Evolutionary conservation across 2,329 filamentous ascomycete species (phyloP).

Genomic region (Thielaviopsis musarum): DNA sequence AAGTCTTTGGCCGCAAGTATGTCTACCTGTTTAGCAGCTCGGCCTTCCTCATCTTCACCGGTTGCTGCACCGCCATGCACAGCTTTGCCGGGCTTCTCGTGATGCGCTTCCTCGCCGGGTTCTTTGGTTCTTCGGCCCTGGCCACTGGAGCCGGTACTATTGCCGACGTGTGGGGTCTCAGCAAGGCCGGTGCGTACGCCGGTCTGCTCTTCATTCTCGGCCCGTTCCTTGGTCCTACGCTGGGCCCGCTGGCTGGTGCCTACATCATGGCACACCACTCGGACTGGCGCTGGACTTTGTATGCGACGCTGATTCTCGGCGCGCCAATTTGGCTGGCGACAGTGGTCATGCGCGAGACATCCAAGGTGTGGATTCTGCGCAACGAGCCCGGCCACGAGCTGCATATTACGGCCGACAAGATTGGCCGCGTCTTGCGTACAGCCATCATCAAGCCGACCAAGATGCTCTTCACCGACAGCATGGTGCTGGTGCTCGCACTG

Average conservation of each 20-base stretch:
- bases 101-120: conserved; percentile 38
- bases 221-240: conserved; percentile 34
- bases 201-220: conserved; percentile 31
- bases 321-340: conserved; percentile 21
- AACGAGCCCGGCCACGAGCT: conserved; percentile 19
- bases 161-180: conserved; percentile 23
- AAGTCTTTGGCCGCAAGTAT: conserved; percentile 36
- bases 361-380: conserved; percentile 32
- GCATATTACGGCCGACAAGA: conserved; percentile 8
- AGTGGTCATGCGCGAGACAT: conserved; percentile 35
- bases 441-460: conserved; percentile 33
- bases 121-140: conserved; percentile 31
- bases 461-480: conserved; percentile 46
- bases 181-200: conserved; percentile 20
- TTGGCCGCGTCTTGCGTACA: conserved; percentile 23
- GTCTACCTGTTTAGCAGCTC: conserved; percentile 32
- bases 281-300: conserved; percentile 38
- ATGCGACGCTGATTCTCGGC: conserved; percentile 30
- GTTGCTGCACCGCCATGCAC: conserved; percentile 32
- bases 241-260: conserved; percentile 32
- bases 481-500: conserved; percentile 37
- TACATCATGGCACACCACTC: conserved; percentile 29
- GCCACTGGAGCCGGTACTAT: conserved; percentile 33
- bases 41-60: conserved; percentile 37
- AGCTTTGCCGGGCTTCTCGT: conserved; percentile 34